Evolutionary conservation across 352 stramenopile genomes (phyloP).

Genomic region (Aphanomyces cochlioides): DNA sequence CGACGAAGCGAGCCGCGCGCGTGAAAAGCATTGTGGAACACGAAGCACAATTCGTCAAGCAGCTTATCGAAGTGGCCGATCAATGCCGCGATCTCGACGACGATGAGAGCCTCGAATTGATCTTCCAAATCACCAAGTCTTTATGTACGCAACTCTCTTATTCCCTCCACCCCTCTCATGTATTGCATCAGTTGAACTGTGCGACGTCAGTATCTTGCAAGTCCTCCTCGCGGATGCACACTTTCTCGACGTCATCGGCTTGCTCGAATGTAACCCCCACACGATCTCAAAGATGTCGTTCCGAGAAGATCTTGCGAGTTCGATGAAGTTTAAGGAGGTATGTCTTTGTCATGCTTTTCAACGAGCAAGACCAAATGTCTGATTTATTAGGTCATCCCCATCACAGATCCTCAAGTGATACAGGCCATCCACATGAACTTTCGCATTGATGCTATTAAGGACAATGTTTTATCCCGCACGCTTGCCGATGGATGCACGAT

Average conservation of each 20-base stretch:
- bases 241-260: slow-evolving; percentile 77
- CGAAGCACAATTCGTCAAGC: slow-evolving; percentile 25
- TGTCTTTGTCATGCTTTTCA: too few species aligned
- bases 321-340: slow-evolving; percentile 64
- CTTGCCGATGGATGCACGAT: slow-evolving; percentile 69
- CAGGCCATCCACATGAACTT: slow-evolving; percentile 82
- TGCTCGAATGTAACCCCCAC: slow-evolving; percentile 75
- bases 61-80: slow-evolving; percentile 27
- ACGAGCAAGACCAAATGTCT: too few species aligned
- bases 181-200: slow-evolving; percentile 58
- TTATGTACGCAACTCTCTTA: slow-evolving; percentile 8
- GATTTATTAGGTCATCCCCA: slow-evolving; percentile 54
- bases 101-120: slow-evolving; percentile 26
- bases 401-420: slow-evolving; percentile 55
- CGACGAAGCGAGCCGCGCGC: slow-evolving; percentile 23
- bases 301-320: slow-evolving; percentile 53
- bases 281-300: slow-evolving; percentile 77
- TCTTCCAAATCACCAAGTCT: slow-evolving; percentile 27
- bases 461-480: slow-evolving; percentile 76
- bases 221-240: slow-evolving; percentile 67
- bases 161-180: neutral
- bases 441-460: slow-evolving; percentile 84
- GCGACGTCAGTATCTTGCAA: slow-evolving; percentile 60
- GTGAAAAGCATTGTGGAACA: slow-evolving; percentile 26
- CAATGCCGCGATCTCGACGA: slow-evolving; percentile 30